A percentile compares a stretch with the other conserved stretches of the same genome.
These are phyloP conservation scores for Ustilago loliicola DNA, from an alignment of 1,284 basidiomycete genomes.

Conservation along the genomic window DNA sequence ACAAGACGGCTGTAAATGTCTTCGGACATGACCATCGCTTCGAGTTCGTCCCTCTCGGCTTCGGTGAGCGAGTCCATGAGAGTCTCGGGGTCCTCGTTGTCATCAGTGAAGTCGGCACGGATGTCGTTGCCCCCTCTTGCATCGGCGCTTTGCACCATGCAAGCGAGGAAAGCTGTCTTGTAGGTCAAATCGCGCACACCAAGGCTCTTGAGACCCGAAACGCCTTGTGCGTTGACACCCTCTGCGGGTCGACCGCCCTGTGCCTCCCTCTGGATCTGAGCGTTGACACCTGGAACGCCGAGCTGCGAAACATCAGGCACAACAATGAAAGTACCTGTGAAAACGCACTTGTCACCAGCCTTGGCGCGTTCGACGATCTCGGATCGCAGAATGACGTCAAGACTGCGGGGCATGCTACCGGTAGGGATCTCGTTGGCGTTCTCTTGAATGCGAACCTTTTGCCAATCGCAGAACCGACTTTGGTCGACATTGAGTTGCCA, in stretches of 20 bases:
- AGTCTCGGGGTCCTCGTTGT: constrained; percentile 81
- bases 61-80: constrained; percentile 90
- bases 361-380: constrained; percentile 98
- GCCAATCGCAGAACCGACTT: constrained; percentile 98
- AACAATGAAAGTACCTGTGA: constrained; percentile 97
- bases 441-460: constrained; percentile 98
- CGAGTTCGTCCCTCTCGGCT: constrained; percentile 94
- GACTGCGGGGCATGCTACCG: constrained; percentile 80
- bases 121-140: constrained; percentile 71
- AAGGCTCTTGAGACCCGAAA: constrained; percentile 91
- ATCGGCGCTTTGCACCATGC: constrained; percentile 94
- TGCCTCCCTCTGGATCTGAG: constrained; percentile 89
- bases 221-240: constrained; percentile 80
- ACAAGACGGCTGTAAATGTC: constrained; percentile 95
- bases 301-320: constrained; percentile 98
- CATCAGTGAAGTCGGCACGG: constrained; percentile 84
- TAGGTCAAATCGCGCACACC: constrained; percentile 97
- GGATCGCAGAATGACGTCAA: constrained; percentile 94
- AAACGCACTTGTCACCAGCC: constrained; percentile 98
- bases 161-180: constrained; percentile 98
- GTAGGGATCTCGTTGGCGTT: constrained; percentile 99
- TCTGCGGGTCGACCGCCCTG: constrained; percentile 76
- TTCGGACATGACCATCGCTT: constrained; percentile 90
- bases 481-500: constrained; percentile 98
- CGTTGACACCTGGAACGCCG: constrained; percentile 93